Base-by-base conservation (phyloP, 768 basidiomycete genomes). In the Boletus bicolor region DNA sequence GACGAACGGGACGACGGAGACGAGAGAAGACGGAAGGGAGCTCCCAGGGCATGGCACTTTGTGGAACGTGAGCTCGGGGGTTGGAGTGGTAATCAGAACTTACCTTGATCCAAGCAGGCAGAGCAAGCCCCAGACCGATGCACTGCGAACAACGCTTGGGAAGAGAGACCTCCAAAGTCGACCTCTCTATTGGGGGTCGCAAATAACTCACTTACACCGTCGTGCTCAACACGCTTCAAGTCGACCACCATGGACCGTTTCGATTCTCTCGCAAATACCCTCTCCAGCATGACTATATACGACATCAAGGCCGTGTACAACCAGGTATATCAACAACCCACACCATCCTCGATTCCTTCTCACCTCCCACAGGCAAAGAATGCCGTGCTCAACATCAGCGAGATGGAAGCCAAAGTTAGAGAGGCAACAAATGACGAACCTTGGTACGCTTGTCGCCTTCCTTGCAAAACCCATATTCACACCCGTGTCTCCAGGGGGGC, bases 351-450 rank as follows among this genome's bases (percentile, higher is more conserved):
- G 32, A 41, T 26, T 26, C 12, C 19, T 28, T 35, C 53, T 61
- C 51, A 60, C 60, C 53, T 12, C 28, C n/a, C 50, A 6, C 57
- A 94, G 90, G 96, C 96, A 30, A 96, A 93, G 78, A 97, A 97
- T 72, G 86, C 93, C 57, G 95, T 98, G 19, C 81, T 99, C 64
- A 98, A 98, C 74, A 80, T 98, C 57, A 92, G 88, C 64, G 96
- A 98, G 76, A 96, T 91, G 84, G 96, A 99, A 73, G 90, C 89
- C 8, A 98, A 97, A 75, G 96, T 98, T 17, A 80, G 84, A 60
- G 96, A 98, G 57, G 97, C 96, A 2, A 99, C 97, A 0, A 98
- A 98, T 57, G 94, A 98, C 64, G 97, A 99, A 60, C 88, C 97
- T 54, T 99, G 97, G 96, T 97, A 68, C 62, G 84, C 74, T n/a